A percentile compares a stretch with the other conserved stretches of the same genome.
Evolutionary conservation across 2,329 filamentous ascomycete genomes (phyloP).

Genomic region (Capronia americana): DNA sequence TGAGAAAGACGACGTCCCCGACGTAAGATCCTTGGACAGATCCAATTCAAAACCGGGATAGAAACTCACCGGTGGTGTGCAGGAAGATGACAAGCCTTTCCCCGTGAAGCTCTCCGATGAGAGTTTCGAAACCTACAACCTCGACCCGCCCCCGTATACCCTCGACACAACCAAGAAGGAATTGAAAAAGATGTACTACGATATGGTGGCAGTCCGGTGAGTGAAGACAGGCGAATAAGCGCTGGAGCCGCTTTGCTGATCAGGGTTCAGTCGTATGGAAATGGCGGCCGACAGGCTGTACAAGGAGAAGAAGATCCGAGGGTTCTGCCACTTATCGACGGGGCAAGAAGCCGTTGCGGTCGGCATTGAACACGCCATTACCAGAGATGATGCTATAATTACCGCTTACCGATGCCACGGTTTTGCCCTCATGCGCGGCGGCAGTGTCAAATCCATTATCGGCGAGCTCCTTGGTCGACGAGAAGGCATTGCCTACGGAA

Average conservation of each 20-base stretch:
- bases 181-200: constrained; percentile 98
- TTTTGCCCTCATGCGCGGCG: constrained; percentile 96
- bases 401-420: constrained; percentile 99
- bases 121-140: constrained; percentile 99
- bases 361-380: constrained; percentile 95
- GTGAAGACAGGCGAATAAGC: constrained; percentile 42
- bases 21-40: constrained; percentile 55
- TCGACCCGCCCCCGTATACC: constrained; percentile 93
- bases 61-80: constrained; percentile 32
- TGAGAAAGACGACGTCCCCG: constrained; percentile 74
- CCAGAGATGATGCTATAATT: constrained; percentile 90
- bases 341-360: constrained; percentile 97
- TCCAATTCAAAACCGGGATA: neutral
- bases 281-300: constrained; percentile 98
- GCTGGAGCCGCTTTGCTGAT: neutral
- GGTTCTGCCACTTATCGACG: constrained; percentile 98
- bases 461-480: constrained; percentile 93
- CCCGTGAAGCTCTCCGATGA: constrained; percentile 92
- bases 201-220: constrained; percentile 95
- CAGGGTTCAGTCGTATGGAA: constrained; percentile 83
- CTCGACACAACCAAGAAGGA: constrained; percentile 95
- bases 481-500: constrained; percentile 97
- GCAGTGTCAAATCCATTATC: constrained; percentile 87
- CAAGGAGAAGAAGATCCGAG: constrained; percentile 99
- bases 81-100: constrained; percentile 96